Evolutionary conservation across 305 asterid species (phyloP), one percentile per base, ranked within the genome.

Genomic region (Fraxinus paxiana): DNA sequence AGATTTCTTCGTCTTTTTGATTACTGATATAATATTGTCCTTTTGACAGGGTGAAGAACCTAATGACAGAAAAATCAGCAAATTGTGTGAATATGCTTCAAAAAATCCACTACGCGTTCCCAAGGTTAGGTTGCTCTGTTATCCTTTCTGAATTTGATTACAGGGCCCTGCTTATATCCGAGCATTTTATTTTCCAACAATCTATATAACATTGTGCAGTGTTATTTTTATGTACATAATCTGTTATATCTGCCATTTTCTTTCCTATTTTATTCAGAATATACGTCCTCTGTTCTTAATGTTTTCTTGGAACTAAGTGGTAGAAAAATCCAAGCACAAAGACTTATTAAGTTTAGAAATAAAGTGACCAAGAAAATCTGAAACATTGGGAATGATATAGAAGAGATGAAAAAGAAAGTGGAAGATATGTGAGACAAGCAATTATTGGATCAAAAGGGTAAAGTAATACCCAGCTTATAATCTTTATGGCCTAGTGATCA

Each of bases 21-120:
- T 63, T 26, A 67, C 87, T 84, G 43, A 80, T 20, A 72, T 33
- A 48, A 38, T 80, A 63, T 85, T 38, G 73, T 82, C 67, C 28
- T 78, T 83, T 83, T 87, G 77, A 74, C 90, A 92, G 97, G 92
- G 87, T 30, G 95, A 88, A 82, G 97, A 92, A 79, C 93, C 93
- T 20, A 93, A 92, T 81, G 97, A 93, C 81, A 89, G 97, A 65
- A 89, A 87, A 82, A 90, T 93, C 76, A 77, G 89, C 63, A 93
- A 93, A 85, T 82, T 93, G 87, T 93, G 97, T 82, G 97, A 93
- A 82, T 93, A 93, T 89, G 91, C 89, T 80, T 86, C 95, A 35
- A 93, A 83, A 84, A 93, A 93, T 87, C 97, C 97, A 76, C 86
- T 93, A 43, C 92, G 97, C 31, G 90, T 93, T 59, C 97, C 97